Evolutionary conservation across 2,329 filamentous ascomycete species (phyloP).

Genomic region (Colletotrichum tabaci): DNA sequence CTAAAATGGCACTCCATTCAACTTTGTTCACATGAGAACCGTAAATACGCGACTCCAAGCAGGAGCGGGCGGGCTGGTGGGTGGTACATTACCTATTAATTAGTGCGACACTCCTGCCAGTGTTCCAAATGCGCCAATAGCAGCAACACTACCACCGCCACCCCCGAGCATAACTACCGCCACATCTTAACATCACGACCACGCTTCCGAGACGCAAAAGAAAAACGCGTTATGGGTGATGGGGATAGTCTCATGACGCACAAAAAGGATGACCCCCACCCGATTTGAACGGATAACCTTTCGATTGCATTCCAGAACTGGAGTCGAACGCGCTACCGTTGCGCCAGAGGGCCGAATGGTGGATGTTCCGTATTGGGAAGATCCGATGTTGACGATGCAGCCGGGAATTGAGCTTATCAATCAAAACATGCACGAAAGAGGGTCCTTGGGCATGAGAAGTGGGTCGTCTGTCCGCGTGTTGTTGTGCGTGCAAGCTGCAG

Average conservation of each 20-base stretch:
- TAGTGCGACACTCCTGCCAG: too few species aligned
- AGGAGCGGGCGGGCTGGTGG: background rate
- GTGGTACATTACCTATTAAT: too few species aligned
- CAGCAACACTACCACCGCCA: background rate
- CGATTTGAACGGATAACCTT: constrained; percentile 42
- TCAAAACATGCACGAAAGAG: background rate
- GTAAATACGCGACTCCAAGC: background rate
- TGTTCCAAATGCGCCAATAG: background rate
- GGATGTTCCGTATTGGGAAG: background rate
- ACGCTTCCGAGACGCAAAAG: background rate
- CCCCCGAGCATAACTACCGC: background rate
- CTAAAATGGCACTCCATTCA: background rate
- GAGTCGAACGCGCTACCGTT: constrained; percentile 42
- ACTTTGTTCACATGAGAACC: background rate
- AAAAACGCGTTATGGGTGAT: background rate
- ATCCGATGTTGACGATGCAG: background rate
- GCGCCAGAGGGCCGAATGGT: constrained; percentile 24
- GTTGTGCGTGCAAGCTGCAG: background rate
- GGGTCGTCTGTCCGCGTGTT: background rate
- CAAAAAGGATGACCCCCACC: constrained; percentile 34
- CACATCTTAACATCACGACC: background rate
- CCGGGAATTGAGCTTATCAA: background rate
- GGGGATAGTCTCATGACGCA: background rate
- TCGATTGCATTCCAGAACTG: constrained; percentile 24
- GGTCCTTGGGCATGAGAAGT: background rate